These are phyloP conservation scores for Turritis glabra DNA, from an alignment of 345 rosid species.

Conservation along the genomic window DNA sequence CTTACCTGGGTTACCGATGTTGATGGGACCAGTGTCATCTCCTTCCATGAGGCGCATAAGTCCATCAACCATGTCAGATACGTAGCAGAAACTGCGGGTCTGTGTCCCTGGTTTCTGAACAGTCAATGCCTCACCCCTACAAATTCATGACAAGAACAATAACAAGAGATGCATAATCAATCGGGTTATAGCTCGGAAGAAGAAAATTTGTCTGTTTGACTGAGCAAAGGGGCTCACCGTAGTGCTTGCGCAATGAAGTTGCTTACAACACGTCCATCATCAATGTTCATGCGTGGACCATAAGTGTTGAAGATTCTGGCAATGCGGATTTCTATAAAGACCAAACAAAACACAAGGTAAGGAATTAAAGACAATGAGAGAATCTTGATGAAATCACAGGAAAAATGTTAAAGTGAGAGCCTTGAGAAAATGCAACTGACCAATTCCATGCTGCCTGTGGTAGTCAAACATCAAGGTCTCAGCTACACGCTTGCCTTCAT, in stretches of 20 bases:
- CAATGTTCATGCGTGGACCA: slow-evolving; percentile 98
- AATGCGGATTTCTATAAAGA: slow-evolving; percentile 75
- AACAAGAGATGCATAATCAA: not conserved
- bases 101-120: slow-evolving; percentile 97
- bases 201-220: not conserved
- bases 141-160: slow-evolving; percentile 3
- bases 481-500: slow-evolving; percentile 98
- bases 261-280: slow-evolving; percentile 99
- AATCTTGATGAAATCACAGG: not conserved
- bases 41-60: slow-evolving; percentile 97
- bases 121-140: slow-evolving; percentile 85
- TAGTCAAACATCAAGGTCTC: slow-evolving; percentile 98
- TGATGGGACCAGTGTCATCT: slow-evolving; percentile 93
- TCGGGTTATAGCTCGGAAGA: not conserved
- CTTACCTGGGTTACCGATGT: slow-evolving; percentile 94
- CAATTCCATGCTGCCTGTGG: slow-evolving; percentile 95
- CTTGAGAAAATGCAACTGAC: slow-evolving; percentile 31
- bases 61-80: slow-evolving; percentile 98
- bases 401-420: not conserved
- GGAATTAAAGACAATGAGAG: not conserved
- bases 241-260: slow-evolving; percentile 99
- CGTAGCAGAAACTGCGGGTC: slow-evolving; percentile 96
- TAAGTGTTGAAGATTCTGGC: slow-evolving; percentile 98
- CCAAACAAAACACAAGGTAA: slow-evolving; percentile 12
- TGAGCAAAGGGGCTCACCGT: slow-evolving; percentile 46